Evolutionary conservation across 2,329 filamentous ascomycete species (phyloP).

Genomic region (Aspergillus texensis): DNA sequence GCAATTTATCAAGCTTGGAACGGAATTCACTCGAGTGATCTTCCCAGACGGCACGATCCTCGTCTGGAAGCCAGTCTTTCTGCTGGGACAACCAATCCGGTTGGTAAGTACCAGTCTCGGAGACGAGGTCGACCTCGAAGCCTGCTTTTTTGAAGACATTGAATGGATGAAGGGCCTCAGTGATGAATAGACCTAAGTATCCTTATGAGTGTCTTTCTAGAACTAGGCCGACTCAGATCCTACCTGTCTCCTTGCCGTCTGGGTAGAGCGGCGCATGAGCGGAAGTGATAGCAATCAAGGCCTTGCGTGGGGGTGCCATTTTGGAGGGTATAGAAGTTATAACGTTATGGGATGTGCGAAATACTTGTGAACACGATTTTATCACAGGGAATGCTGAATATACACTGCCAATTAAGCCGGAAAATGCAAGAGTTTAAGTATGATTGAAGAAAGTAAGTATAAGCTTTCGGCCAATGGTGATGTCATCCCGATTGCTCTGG

Average conservation of each 20-base stretch:
- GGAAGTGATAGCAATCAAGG: constrained; percentile 8
- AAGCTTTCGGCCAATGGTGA: neutral
- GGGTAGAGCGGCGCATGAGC: constrained; percentile 10
- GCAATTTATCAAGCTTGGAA: constrained; percentile 34
- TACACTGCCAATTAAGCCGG: neutral
- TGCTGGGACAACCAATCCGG: constrained; percentile 39
- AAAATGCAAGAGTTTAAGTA: neutral
- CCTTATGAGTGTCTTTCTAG: neutral
- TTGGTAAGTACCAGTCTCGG: constrained; percentile 42
- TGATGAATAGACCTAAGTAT: constrained; percentile 6
- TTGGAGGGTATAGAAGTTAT: neutral
- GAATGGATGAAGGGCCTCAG: constrained; percentile 11
- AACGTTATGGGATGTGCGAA: neutral
- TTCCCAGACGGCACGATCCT: constrained; percentile 38
- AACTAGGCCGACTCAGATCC: neutral
- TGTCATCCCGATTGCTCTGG: neutral
- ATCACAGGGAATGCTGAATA: neutral
- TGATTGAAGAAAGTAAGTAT: neutral
- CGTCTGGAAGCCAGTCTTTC: constrained; percentile 35
- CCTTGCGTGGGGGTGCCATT: constrained; percentile 5
- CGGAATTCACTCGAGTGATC: constrained; percentile 35
- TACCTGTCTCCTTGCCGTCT: constrained; percentile 8
- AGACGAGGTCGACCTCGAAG: constrained; percentile 46
- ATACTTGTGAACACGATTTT: neutral
- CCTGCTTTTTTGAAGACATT: constrained; percentile 28